phyloP scores from a whole-genome alignment of 2,329 filamentous ascomycete species.

The Sclerotinia trifoliorum region DNA sequence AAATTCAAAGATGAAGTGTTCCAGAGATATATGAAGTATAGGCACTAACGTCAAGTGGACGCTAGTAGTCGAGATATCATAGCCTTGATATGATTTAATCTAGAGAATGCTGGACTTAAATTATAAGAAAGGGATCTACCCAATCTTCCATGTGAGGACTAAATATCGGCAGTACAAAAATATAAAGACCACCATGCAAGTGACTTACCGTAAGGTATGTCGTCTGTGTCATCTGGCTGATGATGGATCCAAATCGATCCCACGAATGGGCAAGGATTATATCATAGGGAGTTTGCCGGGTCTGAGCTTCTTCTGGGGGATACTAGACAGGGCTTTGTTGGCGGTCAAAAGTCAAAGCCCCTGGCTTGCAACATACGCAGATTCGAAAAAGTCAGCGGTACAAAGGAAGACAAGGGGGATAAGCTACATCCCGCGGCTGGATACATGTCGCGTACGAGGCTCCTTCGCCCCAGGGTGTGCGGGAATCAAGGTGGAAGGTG shows the following conservation, averaged over 20 bases:
- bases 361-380: constrained; percentile 35
- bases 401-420: constrained; percentile 26
- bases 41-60: constrained; percentile 25
- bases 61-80: constrained; percentile 29
- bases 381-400: constrained; percentile 33
- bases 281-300: constrained; percentile 30
- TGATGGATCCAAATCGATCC: constrained; percentile 30
- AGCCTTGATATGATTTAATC: constrained; percentile 27
- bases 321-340: constrained; percentile 31
- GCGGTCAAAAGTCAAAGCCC: constrained; percentile 38
- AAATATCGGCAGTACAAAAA: constrained; percentile 39
- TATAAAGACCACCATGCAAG: constrained; percentile 38
- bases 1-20: constrained; percentile 15
- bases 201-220: constrained; percentile 39
- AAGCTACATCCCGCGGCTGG: constrained; percentile 22
- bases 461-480: constrained; percentile 28
- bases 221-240: constrained; percentile 41
- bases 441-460: constrained; percentile 23
- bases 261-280: constrained; percentile 32
- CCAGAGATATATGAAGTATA: constrained; percentile 20
- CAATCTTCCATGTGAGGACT: constrained; percentile 33
- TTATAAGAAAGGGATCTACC: constrained; percentile 31
- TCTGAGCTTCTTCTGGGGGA: constrained; percentile 40
- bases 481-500: constrained; percentile 30
- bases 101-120: constrained; percentile 28